phyloP scores from a whole-genome alignment of 208 protist genomes.

The Trypanosoma caninum region DNA sequence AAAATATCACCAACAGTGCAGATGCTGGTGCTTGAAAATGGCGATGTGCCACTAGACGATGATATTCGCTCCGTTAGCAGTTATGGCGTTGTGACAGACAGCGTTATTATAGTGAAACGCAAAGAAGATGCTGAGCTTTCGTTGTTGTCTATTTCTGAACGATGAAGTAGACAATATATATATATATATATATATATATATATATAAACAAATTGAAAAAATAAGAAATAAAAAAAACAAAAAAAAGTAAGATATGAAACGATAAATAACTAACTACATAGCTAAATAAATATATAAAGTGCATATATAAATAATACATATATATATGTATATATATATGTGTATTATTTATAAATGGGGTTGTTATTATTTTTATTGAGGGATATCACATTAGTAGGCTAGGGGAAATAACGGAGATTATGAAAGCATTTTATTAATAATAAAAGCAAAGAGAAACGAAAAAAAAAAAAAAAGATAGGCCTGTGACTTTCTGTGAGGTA shows the following conservation, averaged over 20 bases:
- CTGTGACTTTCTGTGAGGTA: background rate
- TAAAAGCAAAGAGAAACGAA: constrained; percentile 1
- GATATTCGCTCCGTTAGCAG: constrained; percentile 70
- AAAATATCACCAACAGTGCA: constrained; percentile 69
- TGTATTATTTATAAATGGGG: background rate
- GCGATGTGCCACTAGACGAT: constrained; percentile 62
- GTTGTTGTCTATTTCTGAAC: constrained; percentile 52
- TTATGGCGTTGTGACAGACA: constrained; percentile 66
- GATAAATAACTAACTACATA: background rate
- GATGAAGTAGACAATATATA: constrained; percentile 19
- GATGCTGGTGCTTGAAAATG: constrained; percentile 47
- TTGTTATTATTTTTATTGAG: no score
- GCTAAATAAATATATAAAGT: background rate
- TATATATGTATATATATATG: constrained; percentile 1
- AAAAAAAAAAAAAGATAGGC: constrained; percentile 4
- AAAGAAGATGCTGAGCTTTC: constrained; percentile 27
- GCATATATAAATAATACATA: background rate
- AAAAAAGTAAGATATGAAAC: background rate
- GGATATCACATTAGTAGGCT: no score
- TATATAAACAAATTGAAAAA: constrained; percentile 1
- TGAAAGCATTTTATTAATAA: background rate
- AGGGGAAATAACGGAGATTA: background rate
- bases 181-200: constrained; percentile 4
- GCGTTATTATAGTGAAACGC: constrained; percentile 61
- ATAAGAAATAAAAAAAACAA: background rate